Conservation (phyloP, 768 basidiomycete genomes). For the Coprinopsis cinerea region DNA sequence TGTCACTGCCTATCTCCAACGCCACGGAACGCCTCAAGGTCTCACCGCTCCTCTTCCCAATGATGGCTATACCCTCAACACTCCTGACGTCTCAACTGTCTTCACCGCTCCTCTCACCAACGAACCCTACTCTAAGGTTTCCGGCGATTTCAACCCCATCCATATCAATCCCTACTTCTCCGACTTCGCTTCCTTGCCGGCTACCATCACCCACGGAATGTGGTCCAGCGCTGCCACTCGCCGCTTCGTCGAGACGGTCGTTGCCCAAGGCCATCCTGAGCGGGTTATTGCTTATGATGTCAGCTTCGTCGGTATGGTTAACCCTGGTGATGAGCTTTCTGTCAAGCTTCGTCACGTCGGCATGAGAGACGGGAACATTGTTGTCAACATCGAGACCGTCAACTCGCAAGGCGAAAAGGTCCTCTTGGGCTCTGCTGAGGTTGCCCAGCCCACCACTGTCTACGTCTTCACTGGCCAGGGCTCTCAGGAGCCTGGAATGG, state of each 20-base stretch:
- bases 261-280: constrained; percentile 87
- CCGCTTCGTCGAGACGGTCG: constrained; percentile 87
- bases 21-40: constrained; percentile 80
- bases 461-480: constrained; percentile 99
- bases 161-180: constrained; percentile 99
- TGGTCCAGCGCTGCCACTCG: constrained; percentile 96
- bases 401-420: constrained; percentile 89
- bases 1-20: constrained; percentile 86
- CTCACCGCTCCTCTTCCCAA: constrained; percentile 71
- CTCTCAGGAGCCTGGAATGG: constrained; percentile 98
- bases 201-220: constrained; percentile 97
- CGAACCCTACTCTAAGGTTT: constrained; percentile 91
- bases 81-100: constrained; percentile 46
- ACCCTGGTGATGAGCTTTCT: constrained; percentile 80
- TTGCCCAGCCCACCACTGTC: constrained; percentile 85
- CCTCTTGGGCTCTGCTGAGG: constrained; percentile 87
- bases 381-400: constrained; percentile 81
- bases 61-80: constrained; percentile 83
- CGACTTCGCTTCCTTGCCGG: constrained; percentile 85
- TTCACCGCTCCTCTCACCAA: constrained; percentile 89
- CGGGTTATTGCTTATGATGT: constrained; percentile 91
- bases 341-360: constrained; percentile 87
- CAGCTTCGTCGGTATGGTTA: constrained; percentile 94
- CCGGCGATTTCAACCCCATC: constrained; percentile 98
- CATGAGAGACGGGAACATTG: constrained; percentile 91